Evolutionary conservation across 192 early-diverging fungal species (phyloP), one percentile per base, ranked within the genome.

Genomic region (Haplosporangium gracile): DNA sequence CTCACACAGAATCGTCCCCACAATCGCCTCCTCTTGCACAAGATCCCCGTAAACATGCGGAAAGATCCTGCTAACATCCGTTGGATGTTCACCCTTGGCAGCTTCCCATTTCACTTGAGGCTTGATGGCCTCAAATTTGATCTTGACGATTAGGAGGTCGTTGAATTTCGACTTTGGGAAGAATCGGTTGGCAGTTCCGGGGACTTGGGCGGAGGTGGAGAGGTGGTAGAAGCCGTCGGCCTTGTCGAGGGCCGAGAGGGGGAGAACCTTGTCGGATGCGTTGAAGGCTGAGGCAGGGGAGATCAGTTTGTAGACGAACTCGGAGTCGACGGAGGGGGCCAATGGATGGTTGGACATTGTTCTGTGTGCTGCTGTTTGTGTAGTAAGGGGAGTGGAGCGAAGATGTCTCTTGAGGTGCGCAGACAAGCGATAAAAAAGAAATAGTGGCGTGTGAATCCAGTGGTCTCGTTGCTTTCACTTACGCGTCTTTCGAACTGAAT

Each of bases 171-270:
- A 42, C 4, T 68, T 63, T 8, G 79, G 84, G 75, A 86, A 86
- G 79, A 81, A 86, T 11, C 84, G 79, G 36, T 86, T 86, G 39
- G 84, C 78, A 13, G 84, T 86, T 18, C 79, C 84, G 15, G 84
- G 84, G 13, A 86, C 84, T 45, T 86, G 84, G 5, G 63, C 63
- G 0, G 60, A 34, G 0, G 84, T 86, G 20, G 84, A 86, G 47
- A 86, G 76, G 51, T 86, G 84, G 70, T 86, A 86, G 51, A 86
- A 86, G 20, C 84, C 84, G 68, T 86, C 84, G n/a, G 84, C 71
- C 43, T 74, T 69, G 84, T 86, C 84, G 0, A 86, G 74, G 1
- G 78, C 84, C 0, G 84, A 86, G 29, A 86, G 76, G 9, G 84
- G 79, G 26, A 86, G 72, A 29, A 78, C 84, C 13, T 45, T 36